Evolutionary conservation across 805 yeast genomes (phyloP).

Genomic region (Myxozyma mucilagina): DNA sequence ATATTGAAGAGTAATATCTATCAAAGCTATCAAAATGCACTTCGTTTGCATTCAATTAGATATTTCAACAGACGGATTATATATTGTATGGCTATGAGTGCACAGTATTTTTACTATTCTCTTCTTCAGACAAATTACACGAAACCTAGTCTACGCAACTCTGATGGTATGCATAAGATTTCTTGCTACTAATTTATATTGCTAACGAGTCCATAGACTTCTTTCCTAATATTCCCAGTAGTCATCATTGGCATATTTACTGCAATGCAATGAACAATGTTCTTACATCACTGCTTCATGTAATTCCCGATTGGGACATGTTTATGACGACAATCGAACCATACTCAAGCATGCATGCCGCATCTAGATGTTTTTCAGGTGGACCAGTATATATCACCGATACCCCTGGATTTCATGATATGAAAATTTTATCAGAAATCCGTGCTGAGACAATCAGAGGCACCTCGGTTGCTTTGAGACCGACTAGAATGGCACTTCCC

Average conservation of each 20-base stretch:
- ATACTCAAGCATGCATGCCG: constrained; percentile 36
- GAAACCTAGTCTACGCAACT: constrained; percentile 36
- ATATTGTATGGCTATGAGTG: constrained; percentile 39
- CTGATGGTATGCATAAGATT: constrained; percentile 28
- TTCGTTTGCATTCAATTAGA: constrained; percentile 30
- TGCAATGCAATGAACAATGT: constrained; percentile 35
- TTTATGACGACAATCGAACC: constrained; percentile 34
- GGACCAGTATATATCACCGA: constrained; percentile 40
- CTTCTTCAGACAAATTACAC: constrained; percentile 20
- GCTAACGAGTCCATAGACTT: constrained; percentile 29
- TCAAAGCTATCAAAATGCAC: constrained; percentile 35
- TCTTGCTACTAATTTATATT: background rate
- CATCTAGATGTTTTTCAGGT: constrained; percentile 37
- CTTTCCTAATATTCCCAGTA: constrained; percentile 35
- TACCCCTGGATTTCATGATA: constrained; percentile 32
- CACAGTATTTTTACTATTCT: constrained; percentile 31
- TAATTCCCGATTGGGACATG: constrained; percentile 39
- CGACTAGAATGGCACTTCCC: constrained; percentile 24
- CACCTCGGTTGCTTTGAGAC: constrained; percentile 21
- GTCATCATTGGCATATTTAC: constrained; percentile 39
- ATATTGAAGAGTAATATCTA: constrained; percentile 28
- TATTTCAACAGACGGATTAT: constrained; percentile 35
- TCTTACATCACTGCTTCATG: constrained; percentile 33
- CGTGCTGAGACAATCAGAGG: constrained; percentile 28
- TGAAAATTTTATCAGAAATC: constrained; percentile 19